Percentiles rank a stretch among this genome's conserved stretches.
These are phyloP conservation scores for Vishniacozyma victoriae DNA, from an alignment of 768 basidiomycete species.

Conservation along the genomic window DNA sequence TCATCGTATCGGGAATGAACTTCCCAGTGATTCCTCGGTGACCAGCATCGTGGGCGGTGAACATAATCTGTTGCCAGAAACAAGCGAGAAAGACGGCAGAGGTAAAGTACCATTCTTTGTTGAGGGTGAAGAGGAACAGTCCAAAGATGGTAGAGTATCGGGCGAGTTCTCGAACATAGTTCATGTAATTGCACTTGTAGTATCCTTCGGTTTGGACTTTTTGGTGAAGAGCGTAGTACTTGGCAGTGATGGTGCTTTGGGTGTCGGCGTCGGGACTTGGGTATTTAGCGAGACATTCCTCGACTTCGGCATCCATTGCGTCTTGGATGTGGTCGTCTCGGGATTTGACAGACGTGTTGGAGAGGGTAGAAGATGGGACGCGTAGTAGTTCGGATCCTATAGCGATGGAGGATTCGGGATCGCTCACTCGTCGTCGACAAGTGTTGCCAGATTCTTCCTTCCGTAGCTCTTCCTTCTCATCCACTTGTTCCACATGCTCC, in stretches of 20 bases:
- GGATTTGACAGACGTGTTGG: no score
- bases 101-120: neutral
- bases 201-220: neutral
- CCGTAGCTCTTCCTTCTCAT: neutral
- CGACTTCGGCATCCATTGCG: neutral
- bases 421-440: no score
- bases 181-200: neutral
- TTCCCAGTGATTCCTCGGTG: neutral
- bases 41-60: neutral
- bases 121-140: neutral
- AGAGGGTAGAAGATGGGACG: no score
- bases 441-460: no score
- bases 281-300: neutral
- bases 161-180: neutral
- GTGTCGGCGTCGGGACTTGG: neutral
- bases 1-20: neutral
- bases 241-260: neutral
- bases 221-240: neutral
- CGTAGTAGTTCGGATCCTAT: no score
- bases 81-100: neutral
- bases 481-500: neutral
- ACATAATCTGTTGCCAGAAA: neutral
- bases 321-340: neutral
- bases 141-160: neutral
- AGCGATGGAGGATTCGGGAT: no score